Evolutionary conservation across 352 stramenopile species (phyloP).

Genomic region (Phytophthora ohioensis): DNA sequence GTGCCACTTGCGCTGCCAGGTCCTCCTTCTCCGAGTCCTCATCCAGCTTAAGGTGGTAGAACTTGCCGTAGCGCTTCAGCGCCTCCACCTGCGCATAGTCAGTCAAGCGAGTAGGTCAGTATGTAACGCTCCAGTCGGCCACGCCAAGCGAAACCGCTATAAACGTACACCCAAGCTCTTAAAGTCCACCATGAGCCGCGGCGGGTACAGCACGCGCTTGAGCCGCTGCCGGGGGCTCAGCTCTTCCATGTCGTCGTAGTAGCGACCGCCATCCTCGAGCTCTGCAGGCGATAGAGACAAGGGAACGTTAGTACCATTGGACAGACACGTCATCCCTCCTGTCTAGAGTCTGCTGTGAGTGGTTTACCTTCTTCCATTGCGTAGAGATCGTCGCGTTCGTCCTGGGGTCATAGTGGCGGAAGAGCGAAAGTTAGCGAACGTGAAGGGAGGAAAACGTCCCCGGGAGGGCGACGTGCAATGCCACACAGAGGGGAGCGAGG

Average conservation of each 20-base stretch:
- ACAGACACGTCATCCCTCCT: slow-evolving; percentile 1
- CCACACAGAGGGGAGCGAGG: neutral
- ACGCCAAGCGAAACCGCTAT: neutral
- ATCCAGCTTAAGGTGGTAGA: slow-evolving; percentile 78
- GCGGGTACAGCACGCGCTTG: slow-evolving; percentile 70
- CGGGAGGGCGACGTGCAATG: slow-evolving; percentile 5
- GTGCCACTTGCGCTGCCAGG: slow-evolving; percentile 77
- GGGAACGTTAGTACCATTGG: neutral
- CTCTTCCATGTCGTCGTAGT: slow-evolving; percentile 41
- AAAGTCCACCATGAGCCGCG: slow-evolving; percentile 88
- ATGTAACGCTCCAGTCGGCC: neutral
- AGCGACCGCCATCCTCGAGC: slow-evolving; percentile 35
- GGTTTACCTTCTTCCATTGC: slow-evolving; percentile 52
- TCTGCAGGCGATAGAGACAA: slow-evolving; percentile 32
- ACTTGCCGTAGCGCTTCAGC: slow-evolving; percentile 81
- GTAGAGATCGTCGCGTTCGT: slow-evolving; percentile 59
- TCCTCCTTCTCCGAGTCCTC: slow-evolving; percentile 74
- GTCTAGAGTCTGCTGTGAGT: neutral
- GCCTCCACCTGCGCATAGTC: slow-evolving; percentile 62
- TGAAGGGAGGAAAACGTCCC: neutral
- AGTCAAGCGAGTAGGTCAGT: slow-evolving; percentile 6
- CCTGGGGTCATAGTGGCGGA: slow-evolving; percentile 28
- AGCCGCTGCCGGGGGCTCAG: slow-evolving; percentile 44
- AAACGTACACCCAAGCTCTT: slow-evolving; percentile 74
- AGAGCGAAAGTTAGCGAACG: slow-evolving; percentile 12